Evolutionary conservation across 768 basidiomycete species (phyloP).

Genomic region (Hygrophorus pudorinus): DNA sequence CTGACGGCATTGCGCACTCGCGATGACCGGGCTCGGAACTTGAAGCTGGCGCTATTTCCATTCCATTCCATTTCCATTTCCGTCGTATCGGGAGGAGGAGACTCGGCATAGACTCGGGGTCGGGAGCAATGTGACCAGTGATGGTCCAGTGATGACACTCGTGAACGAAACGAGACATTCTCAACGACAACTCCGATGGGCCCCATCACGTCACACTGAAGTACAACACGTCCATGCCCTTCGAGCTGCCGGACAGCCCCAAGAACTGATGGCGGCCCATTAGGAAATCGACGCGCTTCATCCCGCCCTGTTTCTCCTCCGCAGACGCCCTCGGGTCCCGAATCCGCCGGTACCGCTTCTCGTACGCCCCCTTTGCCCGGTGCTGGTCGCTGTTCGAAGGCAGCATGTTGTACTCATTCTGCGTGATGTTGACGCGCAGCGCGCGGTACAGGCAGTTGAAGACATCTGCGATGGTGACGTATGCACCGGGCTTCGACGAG

Average conservation of each 20-base stretch:
- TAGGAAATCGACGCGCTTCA: conserved; percentile 40
- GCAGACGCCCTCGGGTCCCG: conserved; percentile 17
- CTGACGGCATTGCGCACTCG: too few relatives aligned
- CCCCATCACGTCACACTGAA: conserved; percentile 11
- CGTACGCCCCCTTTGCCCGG: conserved; percentile 33
- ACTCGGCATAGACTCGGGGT: too few relatives aligned
- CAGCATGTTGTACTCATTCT: conserved; percentile 28
- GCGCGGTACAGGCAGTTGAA: conserved; percentile 32
- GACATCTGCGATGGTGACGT: conserved; percentile 27
- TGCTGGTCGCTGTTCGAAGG: conserved; percentile 17
- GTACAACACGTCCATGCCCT: conserved; percentile 21
- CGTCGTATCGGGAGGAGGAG: too few relatives aligned
- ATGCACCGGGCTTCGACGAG: conserved; percentile 2
- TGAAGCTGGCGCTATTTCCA: too few relatives aligned
- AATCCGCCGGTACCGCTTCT: conserved; percentile 26
- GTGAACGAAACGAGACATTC: too few relatives aligned
- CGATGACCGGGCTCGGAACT: too few relatives aligned
- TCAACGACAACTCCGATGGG: too few relatives aligned
- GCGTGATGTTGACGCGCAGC: conserved; percentile 30
- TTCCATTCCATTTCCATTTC: too few relatives aligned
- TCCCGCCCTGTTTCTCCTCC: conserved; percentile 26
- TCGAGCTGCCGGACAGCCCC: conserved; percentile 25
- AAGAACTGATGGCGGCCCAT: conserved; percentile 24
- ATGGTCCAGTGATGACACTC: too few relatives aligned
- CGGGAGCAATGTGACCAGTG: too few relatives aligned